phyloP scores from a whole-genome alignment of 176 grass and related monocot species.

The Zea luxurians region DNA sequence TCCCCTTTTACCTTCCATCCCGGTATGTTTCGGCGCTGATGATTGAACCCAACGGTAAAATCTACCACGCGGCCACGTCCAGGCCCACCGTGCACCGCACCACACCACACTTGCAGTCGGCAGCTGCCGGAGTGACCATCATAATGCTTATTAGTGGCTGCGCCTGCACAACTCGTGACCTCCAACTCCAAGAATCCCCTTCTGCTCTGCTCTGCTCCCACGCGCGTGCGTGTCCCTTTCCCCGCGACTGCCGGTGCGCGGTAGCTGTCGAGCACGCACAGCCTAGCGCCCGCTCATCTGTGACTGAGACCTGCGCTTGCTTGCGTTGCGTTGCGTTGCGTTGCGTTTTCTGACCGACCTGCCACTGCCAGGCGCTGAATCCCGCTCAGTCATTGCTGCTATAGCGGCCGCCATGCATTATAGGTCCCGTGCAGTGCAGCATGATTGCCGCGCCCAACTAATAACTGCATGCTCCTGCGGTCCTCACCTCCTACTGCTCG shows the following conservation, averaged over 20 bases:
- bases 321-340: too few relatives aligned
- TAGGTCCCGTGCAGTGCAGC: neutral
- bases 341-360: too few relatives aligned
- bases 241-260: neutral
- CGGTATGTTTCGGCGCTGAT: neutral
- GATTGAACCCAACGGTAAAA: neutral
- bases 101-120: too few relatives aligned
- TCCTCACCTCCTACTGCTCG: neutral
- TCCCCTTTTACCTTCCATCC: constrained; percentile 1
- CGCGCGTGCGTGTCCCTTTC: neutral
- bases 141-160: too few relatives aligned
- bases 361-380: constrained; percentile 15
- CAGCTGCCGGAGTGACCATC: too few relatives aligned
- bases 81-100: neutral
- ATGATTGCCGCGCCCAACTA: constrained; percentile 7
- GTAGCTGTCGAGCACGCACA: neutral
- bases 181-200: neutral
- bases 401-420: too few relatives aligned
- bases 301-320: too few relatives aligned
- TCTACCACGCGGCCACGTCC: neutral
- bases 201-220: neutral
- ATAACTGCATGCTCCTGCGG: neutral
- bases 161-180: too few relatives aligned
- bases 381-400: neutral
- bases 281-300: too few relatives aligned